Base-by-base conservation (phyloP, 2,329 filamentous ascomycete species). In the Scytalidium sp. region DNA sequence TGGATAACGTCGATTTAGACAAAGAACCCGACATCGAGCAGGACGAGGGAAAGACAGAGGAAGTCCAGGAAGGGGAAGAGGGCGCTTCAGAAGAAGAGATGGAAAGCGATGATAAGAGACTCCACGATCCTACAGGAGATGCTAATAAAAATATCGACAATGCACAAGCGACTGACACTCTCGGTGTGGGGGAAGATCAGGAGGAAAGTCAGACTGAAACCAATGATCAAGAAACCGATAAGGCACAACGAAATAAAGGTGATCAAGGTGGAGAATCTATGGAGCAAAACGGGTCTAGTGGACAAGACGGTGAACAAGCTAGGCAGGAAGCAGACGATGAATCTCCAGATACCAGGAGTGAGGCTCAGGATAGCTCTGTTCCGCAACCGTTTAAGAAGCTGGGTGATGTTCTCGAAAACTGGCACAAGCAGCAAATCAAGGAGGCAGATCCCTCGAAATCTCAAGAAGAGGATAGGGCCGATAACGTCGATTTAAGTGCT, bases 351-450 rank as follows among this genome's bases (percentile, higher is more conserved):
- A 51, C 62, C 2, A 53, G 60, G 25, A 58, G 66, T 25, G 64
- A 68, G 15, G 64, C 67, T 15, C 65, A 75, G 56, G 68, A 74
- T 32, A 67, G 67, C 20, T 61, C 64, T 4, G 67, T 80, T 46
- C 72, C 75, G 42, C 83, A 94, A 58, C 88, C 91, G 1, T 96
- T 97, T 77, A 94, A 94, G 72, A 95, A 96, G 64, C 81, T 99
- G 23, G 94, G 94, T 19, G 91, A 99, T 71, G 87, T 90, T 5
- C 76, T 99, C 25, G 92, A 97, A 67, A 83, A 87, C 60, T 99
- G 92, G 90, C 92, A 97, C 67, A 83, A 89, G 51, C 89, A 91
- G 63, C 89, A 95, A 61, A 97, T 99, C 59, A 47, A 69, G 76
- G 39, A 68, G 68, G 19, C 76, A 82, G 69, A 77, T 19, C 75